Conservation (phyloP, 768 basidiomycete genomes). For the Serendipita vermifera region DNA sequence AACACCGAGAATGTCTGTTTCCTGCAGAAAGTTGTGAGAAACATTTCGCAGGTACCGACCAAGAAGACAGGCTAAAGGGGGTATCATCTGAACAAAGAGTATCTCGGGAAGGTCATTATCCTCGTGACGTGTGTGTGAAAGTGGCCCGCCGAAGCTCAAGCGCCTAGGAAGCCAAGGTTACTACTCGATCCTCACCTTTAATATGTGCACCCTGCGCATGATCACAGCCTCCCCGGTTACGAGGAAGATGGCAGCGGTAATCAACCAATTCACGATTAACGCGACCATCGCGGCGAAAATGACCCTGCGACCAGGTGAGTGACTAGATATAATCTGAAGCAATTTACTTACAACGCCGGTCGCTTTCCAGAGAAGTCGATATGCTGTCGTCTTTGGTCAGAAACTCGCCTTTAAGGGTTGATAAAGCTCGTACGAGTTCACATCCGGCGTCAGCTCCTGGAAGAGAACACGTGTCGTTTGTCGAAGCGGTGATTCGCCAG, state of each 20-base stretch:
- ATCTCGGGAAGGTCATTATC: no score
- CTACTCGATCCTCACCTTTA: not conserved
- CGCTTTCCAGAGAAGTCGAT: not conserved
- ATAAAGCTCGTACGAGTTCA: no score
- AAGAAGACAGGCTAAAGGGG: not conserved
- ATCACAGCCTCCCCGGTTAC: not conserved
- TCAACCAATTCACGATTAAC: not conserved
- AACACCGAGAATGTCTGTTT: conserved; percentile 3
- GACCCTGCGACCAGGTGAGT: no score
- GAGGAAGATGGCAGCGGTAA: not conserved
- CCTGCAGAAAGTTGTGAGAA: not conserved
- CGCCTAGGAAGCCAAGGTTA: no score
- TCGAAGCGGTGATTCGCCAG: not conserved
- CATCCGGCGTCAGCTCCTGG: not conserved
- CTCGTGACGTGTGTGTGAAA: no score
- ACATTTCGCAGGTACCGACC: not conserved
- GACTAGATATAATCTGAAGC: no score
- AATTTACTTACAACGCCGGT: no score
- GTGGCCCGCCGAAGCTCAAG: no score
- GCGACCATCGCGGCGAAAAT: not conserved
- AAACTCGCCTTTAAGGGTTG: no score
- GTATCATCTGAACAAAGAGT: no score
- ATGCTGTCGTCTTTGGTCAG: no score
- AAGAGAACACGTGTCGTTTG: not conserved
- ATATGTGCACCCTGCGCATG: not conserved